phyloP scores from a whole-genome alignment of 2,329 filamentous ascomycete species.

The Blumeriella jaapii region DNA sequence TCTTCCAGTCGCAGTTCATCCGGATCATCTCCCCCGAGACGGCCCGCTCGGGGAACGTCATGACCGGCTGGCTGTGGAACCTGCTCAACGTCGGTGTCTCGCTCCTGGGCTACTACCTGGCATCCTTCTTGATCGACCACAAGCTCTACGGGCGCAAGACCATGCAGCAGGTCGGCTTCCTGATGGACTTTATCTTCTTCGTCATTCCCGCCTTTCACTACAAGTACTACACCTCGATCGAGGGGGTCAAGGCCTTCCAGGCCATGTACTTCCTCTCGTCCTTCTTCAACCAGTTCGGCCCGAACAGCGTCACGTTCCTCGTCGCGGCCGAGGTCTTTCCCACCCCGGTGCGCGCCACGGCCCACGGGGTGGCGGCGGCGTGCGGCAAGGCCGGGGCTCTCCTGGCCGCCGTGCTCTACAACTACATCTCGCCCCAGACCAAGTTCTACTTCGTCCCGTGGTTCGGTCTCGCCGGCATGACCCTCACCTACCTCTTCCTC shows the following conservation, averaged over 20 bases:
- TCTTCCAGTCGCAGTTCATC: constrained; percentile 91
- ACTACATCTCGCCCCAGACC: constrained; percentile 75
- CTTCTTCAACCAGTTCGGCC: constrained; percentile 98
- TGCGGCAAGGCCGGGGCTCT: constrained; percentile 83
- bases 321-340: constrained; percentile 95
- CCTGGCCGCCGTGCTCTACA: constrained; percentile 79
- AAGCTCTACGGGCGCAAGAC: constrained; percentile 87
- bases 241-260: constrained; percentile 79
- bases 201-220: constrained; percentile 83
- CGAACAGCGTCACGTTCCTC: constrained; percentile 87
- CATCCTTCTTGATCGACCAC: constrained; percentile 35
- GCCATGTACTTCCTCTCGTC: constrained; percentile 96
- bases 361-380: constrained; percentile 90
- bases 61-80: constrained; percentile 87
- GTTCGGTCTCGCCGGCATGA: constrained; percentile 81
- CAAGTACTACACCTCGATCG: constrained; percentile 63
- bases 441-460: constrained; percentile 92
- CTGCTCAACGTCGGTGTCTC: constrained; percentile 82
- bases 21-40: constrained; percentile 59
- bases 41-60: constrained; percentile 45
- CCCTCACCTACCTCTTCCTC: constrained; percentile 75
- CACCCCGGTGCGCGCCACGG: constrained; percentile 82
- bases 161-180: constrained; percentile 92
- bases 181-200: constrained; percentile 89
- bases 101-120: constrained; percentile 79